A percentile compares a stretch with the other conserved stretches of the same genome.
Conservation (phyloP, 192 early-diverging fungal species). For the Tieghemiomyces parasiticus region DNA sequence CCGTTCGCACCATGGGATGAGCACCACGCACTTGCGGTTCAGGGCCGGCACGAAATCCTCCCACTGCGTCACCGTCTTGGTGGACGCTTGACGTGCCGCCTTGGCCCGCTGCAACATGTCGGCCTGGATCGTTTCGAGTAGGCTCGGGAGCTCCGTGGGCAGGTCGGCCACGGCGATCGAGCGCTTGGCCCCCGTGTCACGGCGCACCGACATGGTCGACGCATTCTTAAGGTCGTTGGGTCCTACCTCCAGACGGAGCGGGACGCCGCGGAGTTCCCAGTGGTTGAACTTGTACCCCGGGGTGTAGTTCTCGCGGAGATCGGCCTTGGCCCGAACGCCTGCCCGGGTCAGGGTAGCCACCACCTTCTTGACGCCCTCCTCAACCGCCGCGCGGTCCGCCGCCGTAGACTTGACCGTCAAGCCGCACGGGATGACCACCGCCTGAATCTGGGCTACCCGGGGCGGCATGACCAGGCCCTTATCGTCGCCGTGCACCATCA, state of each 20-base stretch:
- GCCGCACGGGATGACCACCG: conserved; percentile 86
- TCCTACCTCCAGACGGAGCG: conserved; percentile 91
- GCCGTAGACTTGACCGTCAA: conserved; percentile 73
- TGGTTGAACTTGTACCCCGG: conserved; percentile 98
- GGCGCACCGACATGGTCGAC: conserved; percentile 61
- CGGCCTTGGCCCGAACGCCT: conserved; percentile 67
- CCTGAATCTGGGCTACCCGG: conserved; percentile 76
- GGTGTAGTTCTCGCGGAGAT: conserved; percentile 70
- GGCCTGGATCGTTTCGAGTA: conserved; percentile 66
- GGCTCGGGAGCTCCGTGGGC: conserved; percentile 33
- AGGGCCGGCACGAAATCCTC: conserved; percentile 86
- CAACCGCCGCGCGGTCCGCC: conserved; percentile 49
- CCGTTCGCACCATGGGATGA: conserved; percentile 95
- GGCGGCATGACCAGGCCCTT: conserved; percentile 97
- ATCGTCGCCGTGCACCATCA: conserved; percentile 98
- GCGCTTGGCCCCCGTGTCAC: conserved; percentile 54
- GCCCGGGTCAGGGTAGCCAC: conserved; percentile 44
- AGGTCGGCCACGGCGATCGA: conserved; percentile 48
- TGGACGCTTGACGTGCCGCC: conserved; percentile 49
- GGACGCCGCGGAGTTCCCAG: conserved; percentile 97
- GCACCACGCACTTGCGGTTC: conserved; percentile 68
- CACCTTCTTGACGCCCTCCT: conserved; percentile 54
- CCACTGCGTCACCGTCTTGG: conserved; percentile 73
- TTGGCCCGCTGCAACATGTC: conserved; percentile 87
- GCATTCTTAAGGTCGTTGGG: conserved; percentile 84